Evolutionary conservation across 2,329 filamentous ascomycete species (phyloP), one percentile per base, ranked within the genome.

Genomic region (Fusarium longipes): DNA sequence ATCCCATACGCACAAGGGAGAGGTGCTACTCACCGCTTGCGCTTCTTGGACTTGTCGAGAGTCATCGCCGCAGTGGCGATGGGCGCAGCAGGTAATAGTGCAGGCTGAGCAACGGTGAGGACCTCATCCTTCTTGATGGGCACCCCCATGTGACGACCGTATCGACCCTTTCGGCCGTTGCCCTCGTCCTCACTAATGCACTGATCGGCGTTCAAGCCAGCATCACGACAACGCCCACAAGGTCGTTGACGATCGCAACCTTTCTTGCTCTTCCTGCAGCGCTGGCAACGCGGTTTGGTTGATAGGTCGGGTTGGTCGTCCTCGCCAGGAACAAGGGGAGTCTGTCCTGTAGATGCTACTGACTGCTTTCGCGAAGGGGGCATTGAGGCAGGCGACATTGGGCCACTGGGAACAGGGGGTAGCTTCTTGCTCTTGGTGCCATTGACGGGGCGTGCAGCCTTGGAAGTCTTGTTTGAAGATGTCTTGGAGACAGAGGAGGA

Each of bases 221-320:
- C 96, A 80, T 99, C 96, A 78, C 93, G 93, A 87, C 96, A 99
- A 67, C 96, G 89, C 56, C 93, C 93, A 76, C 96, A 99, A 27
- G 96, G 96, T 36, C 96, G 90, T 80, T 98, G 96, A 59, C 96
- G 91, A 82, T 99, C 96, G 77, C 96, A 99, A 14, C 96, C 96
- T 82, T 99, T 99, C 86, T 99, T 99, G 82, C 95, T 98, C 87
- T 99, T 99, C 74, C 96, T 91, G 84, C 96, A 99, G 59, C 96
- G 91, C 79, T 99, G 96, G 83, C 96, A 99, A 66, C 96, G 93
- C 57, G 96, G 96, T 81, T 98, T 97, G 70, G 91, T 94, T 1
- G 95, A 97, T 20, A 98, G 82, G 73, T 99, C 95, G 5, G 94
- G 96, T 47, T 97, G 84, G 57, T 97, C 94, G 69, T 97, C 94